Evolutionary conservation across 2,329 filamentous ascomycete genomes (phyloP), one percentile per base, ranked within the genome.

Genomic region (Chrysosporium queenslandicum): DNA sequence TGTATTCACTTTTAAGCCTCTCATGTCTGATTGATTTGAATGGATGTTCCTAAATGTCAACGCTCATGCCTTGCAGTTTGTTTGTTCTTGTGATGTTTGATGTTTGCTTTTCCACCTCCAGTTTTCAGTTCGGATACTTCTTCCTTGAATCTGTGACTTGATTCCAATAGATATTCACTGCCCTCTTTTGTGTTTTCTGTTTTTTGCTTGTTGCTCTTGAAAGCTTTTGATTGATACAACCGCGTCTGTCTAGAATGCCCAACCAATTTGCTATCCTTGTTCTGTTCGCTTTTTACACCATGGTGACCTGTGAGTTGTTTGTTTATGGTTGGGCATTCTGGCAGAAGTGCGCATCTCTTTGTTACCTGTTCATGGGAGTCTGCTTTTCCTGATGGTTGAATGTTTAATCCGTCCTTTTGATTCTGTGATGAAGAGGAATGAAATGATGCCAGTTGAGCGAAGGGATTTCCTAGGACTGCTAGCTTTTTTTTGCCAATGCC

Each of bases 291-390:
- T 56, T 55, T 58, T 55, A 40, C 50, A 42, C 50, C 14, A 49
- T 41, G 59, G 61, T 21, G 12, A 29, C 45, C 56, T 57, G 20
- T 32, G 23, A 40, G 30, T 45, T 37, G 55, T 57, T 47, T 50
- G 53, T 53, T 60, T 27, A 27, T 46, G 64, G 60, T 63, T 65
- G 60, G 64, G 63, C 59, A 60, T 53, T 65, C 66, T 64, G 64
- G 57, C 68, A 72, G 69, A 71, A 72, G 69, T 72, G 69, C 69
- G 69, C 69, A 72, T 66, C 62, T 69, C 61, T 23, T 27, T 11
- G 16, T 40, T 40, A n/a, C n/a, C n/a, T n/a, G n/a, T n/a, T n/a
- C n/a, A n/a, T n/a, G n/a, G n/a, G n/a, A n/a, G n/a, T n/a, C n/a
- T n/a, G n/a, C n/a, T n/a, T n/a, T n/a, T n/a, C n/a, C n/a, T n/a